Evolutionary conservation across 2,329 filamentous ascomycete species (phyloP).

Genomic region (Emericellopsis atlantica): DNA sequence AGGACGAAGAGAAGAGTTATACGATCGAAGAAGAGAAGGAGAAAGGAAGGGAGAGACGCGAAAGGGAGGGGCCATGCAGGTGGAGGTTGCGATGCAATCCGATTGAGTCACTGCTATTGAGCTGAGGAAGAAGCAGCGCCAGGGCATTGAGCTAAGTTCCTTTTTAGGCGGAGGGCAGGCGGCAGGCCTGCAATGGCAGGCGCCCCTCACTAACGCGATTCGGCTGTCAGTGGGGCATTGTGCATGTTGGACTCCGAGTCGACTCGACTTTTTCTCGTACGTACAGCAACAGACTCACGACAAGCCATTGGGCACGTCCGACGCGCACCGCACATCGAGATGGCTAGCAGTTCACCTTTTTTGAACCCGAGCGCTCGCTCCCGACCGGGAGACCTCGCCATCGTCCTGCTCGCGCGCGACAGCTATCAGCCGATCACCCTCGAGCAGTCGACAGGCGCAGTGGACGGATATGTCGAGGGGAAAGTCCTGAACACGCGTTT

Average conservation of each 20-base stretch:
- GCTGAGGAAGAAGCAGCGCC: too few relatives aligned
- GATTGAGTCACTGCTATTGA: neutral
- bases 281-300: too few relatives aligned
- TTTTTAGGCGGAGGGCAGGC: slow-evolving; percentile 4
- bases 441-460: slow-evolving; percentile 43
- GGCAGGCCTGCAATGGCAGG: neutral
- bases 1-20: slow-evolving; percentile 2
- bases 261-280: too few relatives aligned
- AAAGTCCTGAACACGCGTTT: slow-evolving; percentile 85
- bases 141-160: too few relatives aligned
- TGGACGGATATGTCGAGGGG: slow-evolving; percentile 63
- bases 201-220: slow-evolving; percentile 2
- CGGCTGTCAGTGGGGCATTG: neutral
- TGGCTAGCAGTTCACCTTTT: slow-evolving; percentile 54
- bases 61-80: neutral
- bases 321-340: neutral
- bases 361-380: slow-evolving; percentile 56
- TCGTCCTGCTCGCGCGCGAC: slow-evolving; percentile 83
- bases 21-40: slow-evolving; percentile 5
- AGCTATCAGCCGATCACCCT: slow-evolving; percentile 67
- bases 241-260: too few relatives aligned
- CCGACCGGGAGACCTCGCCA: slow-evolving; percentile 55
- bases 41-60: neutral
- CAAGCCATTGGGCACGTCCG: too few relatives aligned
- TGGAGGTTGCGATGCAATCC: neutral